These are phyloP conservation scores for Serendipita sp. DNA, from an alignment of 768 basidiomycete genomes.

Conservation along the genomic window DNA sequence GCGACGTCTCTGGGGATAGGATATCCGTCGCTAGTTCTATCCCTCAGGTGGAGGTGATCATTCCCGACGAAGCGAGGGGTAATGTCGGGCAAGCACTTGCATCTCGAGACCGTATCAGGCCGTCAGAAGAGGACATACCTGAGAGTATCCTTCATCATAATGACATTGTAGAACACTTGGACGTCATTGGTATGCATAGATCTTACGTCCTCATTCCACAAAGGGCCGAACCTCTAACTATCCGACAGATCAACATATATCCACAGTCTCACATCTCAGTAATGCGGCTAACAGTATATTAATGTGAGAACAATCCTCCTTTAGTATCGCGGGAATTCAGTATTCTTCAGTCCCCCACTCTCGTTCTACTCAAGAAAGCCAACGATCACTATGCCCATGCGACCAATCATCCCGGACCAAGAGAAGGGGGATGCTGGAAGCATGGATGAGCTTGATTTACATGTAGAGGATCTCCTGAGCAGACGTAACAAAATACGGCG, in stretches of 20 bases:
- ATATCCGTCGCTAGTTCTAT: neutral
- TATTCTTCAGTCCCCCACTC: conserved; percentile 40
- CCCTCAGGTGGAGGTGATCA: neutral
- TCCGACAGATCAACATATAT: conserved; percentile 49
- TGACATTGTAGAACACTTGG: conserved; percentile 69
- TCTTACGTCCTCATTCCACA: neutral
- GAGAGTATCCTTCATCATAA: conserved; percentile 36
- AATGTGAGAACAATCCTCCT: conserved; percentile 27
- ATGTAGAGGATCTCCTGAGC: conserved; percentile 60
- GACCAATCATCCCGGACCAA: conserved; percentile 10
- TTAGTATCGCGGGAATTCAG: conserved; percentile 1
- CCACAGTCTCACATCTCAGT: conserved; percentile 56
- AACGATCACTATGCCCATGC: conserved; percentile 37
- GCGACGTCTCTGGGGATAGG: neutral
- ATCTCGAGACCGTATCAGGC: neutral
- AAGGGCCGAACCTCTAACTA: neutral
- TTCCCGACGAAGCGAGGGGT: neutral
- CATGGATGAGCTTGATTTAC: conserved; percentile 41
- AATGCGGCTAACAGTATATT: conserved; percentile 69
- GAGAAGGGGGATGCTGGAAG: conserved; percentile 18
- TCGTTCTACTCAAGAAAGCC: conserved; percentile 58
- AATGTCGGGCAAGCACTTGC: neutral
- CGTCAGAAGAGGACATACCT: neutral
- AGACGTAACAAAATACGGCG: conserved; percentile 40
- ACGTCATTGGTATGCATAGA: conserved; percentile 46